A percentile compares a stretch with the other conserved stretches of the same genome.
Evolutionary conservation across 352 stramenopile genomes (phyloP).

Genomic region (Globisporangium spiculum): DNA sequence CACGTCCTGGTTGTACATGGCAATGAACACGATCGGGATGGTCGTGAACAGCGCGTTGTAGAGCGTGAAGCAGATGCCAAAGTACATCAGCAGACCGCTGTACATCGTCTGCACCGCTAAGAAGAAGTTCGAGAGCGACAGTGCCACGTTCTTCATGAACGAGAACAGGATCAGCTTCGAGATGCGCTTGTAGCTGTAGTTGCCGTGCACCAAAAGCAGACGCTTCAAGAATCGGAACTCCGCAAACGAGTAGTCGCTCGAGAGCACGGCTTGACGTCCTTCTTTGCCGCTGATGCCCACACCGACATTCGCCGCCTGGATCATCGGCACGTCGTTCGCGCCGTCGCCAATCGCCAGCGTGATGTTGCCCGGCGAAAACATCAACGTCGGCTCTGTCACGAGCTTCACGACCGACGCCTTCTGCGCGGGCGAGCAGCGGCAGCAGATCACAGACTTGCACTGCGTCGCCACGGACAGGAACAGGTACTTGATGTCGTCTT

Average conservation of each 20-base stretch:
- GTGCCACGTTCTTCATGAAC: conserved; percentile 88
- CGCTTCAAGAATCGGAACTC: conserved; percentile 85
- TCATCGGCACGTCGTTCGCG: conserved; percentile 88
- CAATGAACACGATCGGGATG: conserved; percentile 87
- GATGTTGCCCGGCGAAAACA: conserved; percentile 88
- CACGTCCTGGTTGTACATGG: conserved; percentile 91
- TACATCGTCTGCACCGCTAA: conserved; percentile 82
- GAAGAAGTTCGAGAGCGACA: conserved; percentile 87
- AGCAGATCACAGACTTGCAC: conserved; percentile 90
- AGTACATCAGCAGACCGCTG: conserved; percentile 88
- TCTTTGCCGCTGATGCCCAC: conserved; percentile 87
- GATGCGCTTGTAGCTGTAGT: conserved; percentile 91
- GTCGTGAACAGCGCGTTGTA: conserved; percentile 90
- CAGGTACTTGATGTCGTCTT: conserved; percentile 89
- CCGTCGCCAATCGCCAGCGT: conserved; percentile 83
- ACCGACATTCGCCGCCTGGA: conserved; percentile 83
- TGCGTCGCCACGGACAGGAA: conserved; percentile 85
- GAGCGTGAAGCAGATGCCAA: conserved; percentile 87
- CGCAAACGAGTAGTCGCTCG: conserved; percentile 81
- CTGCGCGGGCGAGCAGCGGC: conserved; percentile 78
- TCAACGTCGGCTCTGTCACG: conserved; percentile 83
- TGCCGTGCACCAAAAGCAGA: conserved; percentile 79
- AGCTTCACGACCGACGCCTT: conserved; percentile 86
- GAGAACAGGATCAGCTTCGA: conserved; percentile 88
- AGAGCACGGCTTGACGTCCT: conserved; percentile 80